These are phyloP conservation scores for Bipolaris bicolor DNA, from an alignment of 2,329 filamentous ascomycete species.

Conservation along the genomic window DNA sequence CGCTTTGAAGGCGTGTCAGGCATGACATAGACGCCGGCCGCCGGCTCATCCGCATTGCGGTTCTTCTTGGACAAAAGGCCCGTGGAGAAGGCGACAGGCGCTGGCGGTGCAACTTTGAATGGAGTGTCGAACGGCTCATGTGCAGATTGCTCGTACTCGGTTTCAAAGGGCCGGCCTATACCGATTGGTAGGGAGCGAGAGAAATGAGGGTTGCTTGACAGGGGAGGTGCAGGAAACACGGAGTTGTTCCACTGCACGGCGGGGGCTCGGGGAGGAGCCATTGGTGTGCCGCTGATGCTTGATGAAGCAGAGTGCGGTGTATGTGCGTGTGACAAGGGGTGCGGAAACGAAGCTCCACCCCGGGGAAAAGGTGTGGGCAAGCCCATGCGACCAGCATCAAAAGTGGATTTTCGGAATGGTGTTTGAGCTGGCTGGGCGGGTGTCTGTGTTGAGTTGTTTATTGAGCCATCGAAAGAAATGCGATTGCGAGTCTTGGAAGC, in stretches of 20 bases:
- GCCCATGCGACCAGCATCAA: slow-evolving; percentile 39
- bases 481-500: slow-evolving; percentile 69
- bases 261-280: slow-evolving; percentile 51
- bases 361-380: slow-evolving; percentile 31
- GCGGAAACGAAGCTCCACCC: slow-evolving; percentile 55
- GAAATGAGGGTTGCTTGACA: slow-evolving; percentile 54
- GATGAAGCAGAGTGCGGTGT: slow-evolving; percentile 87
- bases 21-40: slow-evolving; percentile 67
- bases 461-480: slow-evolving; percentile 78
- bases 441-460: slow-evolving; percentile 63
- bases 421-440: slow-evolving; percentile 66
- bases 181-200: slow-evolving; percentile 78
- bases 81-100: slow-evolving; percentile 84
- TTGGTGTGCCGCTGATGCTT: slow-evolving; percentile 66
- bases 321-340: slow-evolving; percentile 84
- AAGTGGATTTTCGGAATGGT: slow-evolving; percentile 50
- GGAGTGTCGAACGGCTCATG: slow-evolving; percentile 72
- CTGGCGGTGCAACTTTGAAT: slow-evolving; percentile 76
- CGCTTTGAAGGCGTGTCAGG: slow-evolving; percentile 98
- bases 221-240: slow-evolving; percentile 27
- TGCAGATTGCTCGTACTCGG: slow-evolving; percentile 55
- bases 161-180: slow-evolving; percentile 58
- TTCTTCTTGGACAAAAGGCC: slow-evolving; percentile 90
- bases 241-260: slow-evolving; percentile 17
- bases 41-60: slow-evolving; percentile 70